Conservation (phyloP, 2,329 filamentous ascomycete genomes). For the Thelonectria blattea region DNA sequence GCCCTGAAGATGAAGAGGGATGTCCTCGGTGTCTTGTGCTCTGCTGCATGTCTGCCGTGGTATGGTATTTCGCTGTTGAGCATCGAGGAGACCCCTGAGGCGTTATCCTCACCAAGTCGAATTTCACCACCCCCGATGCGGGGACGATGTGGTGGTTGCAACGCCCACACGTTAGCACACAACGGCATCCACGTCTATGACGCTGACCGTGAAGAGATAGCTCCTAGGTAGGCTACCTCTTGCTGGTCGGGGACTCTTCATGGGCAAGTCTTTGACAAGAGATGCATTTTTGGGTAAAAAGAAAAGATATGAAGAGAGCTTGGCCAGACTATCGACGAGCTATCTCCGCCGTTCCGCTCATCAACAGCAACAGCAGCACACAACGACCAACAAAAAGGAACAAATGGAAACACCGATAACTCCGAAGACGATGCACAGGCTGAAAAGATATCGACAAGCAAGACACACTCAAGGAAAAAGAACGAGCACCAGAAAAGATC, state of each 20-base stretch:
- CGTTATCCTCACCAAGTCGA: background rate
- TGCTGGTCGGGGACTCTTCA: too few relatives aligned
- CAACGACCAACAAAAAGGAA: background rate
- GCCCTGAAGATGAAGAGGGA: background rate
- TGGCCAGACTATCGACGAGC: too few relatives aligned
- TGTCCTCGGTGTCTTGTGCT: background rate
- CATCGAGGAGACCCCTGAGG: background rate
- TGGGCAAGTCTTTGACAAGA: too few relatives aligned
- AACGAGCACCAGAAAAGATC: conserved; percentile 39
- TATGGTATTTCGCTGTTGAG: background rate
- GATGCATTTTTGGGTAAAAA: too few relatives aligned
- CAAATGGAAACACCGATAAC: background rate
- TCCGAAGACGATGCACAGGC: background rate
- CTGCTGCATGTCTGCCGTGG: background rate
- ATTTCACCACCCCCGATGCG: background rate
- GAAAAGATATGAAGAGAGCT: too few relatives aligned
- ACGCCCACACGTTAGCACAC: background rate
- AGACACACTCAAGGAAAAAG: conserved; percentile 30
- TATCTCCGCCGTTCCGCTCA: too few relatives aligned
- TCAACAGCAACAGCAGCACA: too few relatives aligned
- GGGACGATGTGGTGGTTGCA: background rate
- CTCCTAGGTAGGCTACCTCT: too few relatives aligned
- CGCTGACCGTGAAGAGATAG: background rate
- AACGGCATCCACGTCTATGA: background rate
- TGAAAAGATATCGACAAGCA: background rate